Evolutionary conservation across 2,329 filamentous ascomycete genomes (phyloP).

Genomic region (Exophiala bonariae): DNA sequence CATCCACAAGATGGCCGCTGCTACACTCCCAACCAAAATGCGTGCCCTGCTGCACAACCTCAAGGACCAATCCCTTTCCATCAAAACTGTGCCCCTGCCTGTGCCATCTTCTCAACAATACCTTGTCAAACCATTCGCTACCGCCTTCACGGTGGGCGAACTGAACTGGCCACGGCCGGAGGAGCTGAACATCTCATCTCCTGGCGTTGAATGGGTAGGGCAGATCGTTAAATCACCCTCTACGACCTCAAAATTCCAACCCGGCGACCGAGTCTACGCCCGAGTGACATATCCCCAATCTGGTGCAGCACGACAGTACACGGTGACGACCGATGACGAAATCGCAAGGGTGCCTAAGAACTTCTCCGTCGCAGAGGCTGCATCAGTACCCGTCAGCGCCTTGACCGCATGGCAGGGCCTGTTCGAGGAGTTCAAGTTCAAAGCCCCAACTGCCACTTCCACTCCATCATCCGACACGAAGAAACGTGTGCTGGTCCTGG

Average conservation of each 20-base stretch:
- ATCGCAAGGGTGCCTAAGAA: slow-evolving; percentile 37
- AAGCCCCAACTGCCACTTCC: slow-evolving; percentile 5
- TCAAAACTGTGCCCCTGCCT: slow-evolving; percentile 27
- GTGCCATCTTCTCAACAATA: slow-evolving; percentile 33
- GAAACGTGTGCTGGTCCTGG: slow-evolving; percentile 46
- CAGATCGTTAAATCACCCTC: slow-evolving; percentile 37
- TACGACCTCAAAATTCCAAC: slow-evolving; percentile 36
- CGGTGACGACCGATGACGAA: slow-evolving; percentile 36
- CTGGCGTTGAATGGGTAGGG: slow-evolving; percentile 45
- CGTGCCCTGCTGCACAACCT: slow-evolving; percentile 21
- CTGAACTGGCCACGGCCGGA: slow-evolving; percentile 41
- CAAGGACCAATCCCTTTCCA: slow-evolving; percentile 18
- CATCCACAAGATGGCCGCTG: slow-evolving; percentile 6
- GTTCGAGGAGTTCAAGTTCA: slow-evolving; percentile 39
- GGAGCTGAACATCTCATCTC: slow-evolving; percentile 34
- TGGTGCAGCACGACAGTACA: slow-evolving; percentile 41
- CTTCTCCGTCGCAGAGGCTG: slow-evolving; percentile 38
- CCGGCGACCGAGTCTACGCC: slow-evolving; percentile 41
- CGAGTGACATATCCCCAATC: slow-evolving; percentile 37
- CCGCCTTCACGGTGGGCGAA: slow-evolving; percentile 43
- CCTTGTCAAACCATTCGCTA: slow-evolving; percentile 41
- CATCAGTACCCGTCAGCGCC: slow-evolving; percentile 41
- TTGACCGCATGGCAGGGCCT: slow-evolving; percentile 47
- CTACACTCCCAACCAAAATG: slow-evolving; percentile 16
- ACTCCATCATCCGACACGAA: slow-evolving; percentile 15